These are phyloP conservation scores for Lactifluus hygrophoroides DNA, from an alignment of 768 basidiomycete genomes.

Conservation along the genomic window DNA sequence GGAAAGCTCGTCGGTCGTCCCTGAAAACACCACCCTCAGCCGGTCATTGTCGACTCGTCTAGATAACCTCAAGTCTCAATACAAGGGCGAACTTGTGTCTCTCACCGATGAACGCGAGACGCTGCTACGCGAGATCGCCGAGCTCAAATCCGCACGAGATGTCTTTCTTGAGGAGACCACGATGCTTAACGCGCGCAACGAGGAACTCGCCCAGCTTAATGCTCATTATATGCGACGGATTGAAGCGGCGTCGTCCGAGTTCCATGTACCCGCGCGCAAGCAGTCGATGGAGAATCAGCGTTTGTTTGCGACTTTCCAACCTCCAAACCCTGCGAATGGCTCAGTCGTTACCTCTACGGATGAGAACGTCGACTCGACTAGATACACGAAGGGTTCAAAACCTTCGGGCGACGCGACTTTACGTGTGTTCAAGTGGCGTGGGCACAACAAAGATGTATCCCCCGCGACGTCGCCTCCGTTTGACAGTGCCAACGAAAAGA, in stretches of 20 bases:
- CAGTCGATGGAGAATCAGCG: conserved; percentile 9
- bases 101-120: conserved; percentile 76
- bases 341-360: conserved; percentile 31
- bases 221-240: conserved; percentile 74
- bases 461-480: conserved; percentile 26
- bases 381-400: conserved; percentile 32
- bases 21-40: conserved; percentile 27
- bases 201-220: conserved; percentile 84
- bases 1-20: conserved; percentile 19
- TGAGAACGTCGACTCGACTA: conserved; percentile 36
- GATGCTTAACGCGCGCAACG: conserved; percentile 83
- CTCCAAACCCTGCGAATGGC: conserved; percentile 8
- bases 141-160: conserved; percentile 81
- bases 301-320: not conserved
- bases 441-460: conserved; percentile 66
- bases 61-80: conserved; percentile 80
- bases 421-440: conserved; percentile 40
- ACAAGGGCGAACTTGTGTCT: conserved; percentile 78
- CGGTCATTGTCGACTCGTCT: conserved; percentile 78
- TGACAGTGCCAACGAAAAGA: conserved; percentile 22
- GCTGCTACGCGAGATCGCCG: conserved; percentile 70
- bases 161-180: conserved; percentile 88
- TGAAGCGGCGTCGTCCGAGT: conserved; percentile 33
- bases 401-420: conserved; percentile 36
- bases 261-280: no score